Conservation (phyloP, 2,329 filamentous ascomycete species). For the Cladosporium phlei region DNA sequence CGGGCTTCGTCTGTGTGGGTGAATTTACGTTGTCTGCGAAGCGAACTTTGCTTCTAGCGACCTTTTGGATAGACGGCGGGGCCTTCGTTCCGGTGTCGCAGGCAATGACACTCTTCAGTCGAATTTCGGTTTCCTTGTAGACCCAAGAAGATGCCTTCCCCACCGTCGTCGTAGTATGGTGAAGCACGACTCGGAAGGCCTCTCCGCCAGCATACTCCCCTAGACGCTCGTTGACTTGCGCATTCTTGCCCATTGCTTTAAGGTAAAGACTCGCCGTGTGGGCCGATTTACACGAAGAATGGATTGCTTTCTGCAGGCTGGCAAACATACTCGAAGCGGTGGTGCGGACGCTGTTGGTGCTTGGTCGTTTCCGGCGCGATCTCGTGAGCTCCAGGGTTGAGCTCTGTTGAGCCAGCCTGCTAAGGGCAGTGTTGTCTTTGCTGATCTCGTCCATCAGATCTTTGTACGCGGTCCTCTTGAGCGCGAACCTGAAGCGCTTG, state of each 20-base stretch:
- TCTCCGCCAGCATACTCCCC: too few relatives aligned
- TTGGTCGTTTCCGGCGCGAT: background rate
- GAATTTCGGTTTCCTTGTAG: background rate
- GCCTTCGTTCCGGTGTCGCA: background rate
- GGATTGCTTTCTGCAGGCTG: background rate
- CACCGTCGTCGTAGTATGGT: background rate
- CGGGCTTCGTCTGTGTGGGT: background rate
- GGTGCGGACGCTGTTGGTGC: background rate
- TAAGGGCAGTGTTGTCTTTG: constrained; percentile 21
- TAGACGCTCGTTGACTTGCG: background rate
- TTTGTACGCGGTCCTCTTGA: constrained; percentile 27
- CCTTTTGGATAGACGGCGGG: background rate
- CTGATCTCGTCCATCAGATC: constrained; percentile 25
- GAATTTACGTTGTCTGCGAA: too few relatives aligned
- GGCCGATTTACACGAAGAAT: background rate
- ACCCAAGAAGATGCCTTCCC: background rate
- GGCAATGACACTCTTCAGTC: background rate
- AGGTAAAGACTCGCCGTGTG: background rate
- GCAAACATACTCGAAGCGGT: background rate
- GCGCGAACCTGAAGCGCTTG: constrained; percentile 28
- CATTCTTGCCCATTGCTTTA: background rate
- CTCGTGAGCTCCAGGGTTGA: constrained; percentile 19
- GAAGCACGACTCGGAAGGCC: background rate
- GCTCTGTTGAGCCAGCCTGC: constrained; percentile 26
- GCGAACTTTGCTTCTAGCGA: background rate